phyloP scores from a whole-genome alignment of 106 monocot species.

The Dioscorea alata region DNA sequence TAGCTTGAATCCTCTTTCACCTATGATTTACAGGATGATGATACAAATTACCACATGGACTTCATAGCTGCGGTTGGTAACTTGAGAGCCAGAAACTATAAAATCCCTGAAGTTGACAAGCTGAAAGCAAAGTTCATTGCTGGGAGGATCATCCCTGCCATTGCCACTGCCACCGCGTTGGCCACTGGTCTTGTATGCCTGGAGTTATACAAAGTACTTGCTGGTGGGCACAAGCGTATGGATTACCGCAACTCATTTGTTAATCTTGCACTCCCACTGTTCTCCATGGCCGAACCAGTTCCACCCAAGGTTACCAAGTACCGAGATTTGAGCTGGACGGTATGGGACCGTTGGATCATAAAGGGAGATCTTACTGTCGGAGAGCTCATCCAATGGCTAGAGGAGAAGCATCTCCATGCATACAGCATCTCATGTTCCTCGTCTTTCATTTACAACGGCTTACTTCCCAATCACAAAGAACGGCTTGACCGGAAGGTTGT shows the following conservation, averaged over 20 bases:
- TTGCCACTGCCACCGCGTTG: constrained; percentile 52
- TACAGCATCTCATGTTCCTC: constrained; percentile 55
- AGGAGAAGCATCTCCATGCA: constrained; percentile 44
- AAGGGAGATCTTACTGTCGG: constrained; percentile 41
- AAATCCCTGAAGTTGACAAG: constrained; percentile 59
- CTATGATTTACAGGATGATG: constrained; percentile 27
- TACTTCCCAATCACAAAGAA: constrained; percentile 47
- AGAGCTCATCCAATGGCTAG: constrained; percentile 60
- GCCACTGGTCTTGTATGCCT: constrained; percentile 63
- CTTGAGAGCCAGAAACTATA: constrained; percentile 64
- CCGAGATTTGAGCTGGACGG: constrained; percentile 38
- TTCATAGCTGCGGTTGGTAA: constrained; percentile 57
- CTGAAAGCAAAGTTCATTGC: constrained; percentile 59
- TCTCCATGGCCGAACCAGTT: constrained; percentile 50
- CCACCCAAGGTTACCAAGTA: constrained; percentile 45
- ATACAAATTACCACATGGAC: constrained; percentile 56
- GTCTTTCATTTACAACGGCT: constrained; percentile 52
- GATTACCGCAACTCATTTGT: constrained; percentile 61
- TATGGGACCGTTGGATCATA: constrained; percentile 55
- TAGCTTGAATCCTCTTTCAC: background rate
- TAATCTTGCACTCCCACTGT: constrained; percentile 50
- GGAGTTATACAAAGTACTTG: constrained; percentile 50
- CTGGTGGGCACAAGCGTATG: constrained; percentile 48
- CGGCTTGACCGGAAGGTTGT: constrained; percentile 54
- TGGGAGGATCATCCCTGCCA: constrained; percentile 47